Evolutionary conservation across 495 filamentous ascomycete genomes (phyloP).

Genomic region (Aspergillus nanangensis): DNA sequence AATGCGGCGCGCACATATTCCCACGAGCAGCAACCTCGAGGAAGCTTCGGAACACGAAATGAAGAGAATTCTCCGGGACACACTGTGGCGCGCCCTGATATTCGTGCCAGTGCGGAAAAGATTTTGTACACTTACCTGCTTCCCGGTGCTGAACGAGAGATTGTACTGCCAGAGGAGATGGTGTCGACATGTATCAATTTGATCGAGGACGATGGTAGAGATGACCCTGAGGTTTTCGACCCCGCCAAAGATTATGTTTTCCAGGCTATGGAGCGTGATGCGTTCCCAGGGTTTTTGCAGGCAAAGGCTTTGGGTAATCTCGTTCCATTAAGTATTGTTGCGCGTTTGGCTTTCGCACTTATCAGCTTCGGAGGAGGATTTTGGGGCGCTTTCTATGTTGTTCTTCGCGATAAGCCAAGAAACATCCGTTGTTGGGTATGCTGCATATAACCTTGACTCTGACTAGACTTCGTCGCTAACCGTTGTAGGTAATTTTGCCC

Average conservation of each 20-base stretch:
- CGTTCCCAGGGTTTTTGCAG: conserved; percentile 92
- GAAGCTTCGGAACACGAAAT: conserved; percentile 55
- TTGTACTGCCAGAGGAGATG: conserved; percentile 83
- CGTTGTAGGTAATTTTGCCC: conserved; percentile 75
- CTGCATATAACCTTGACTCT: conserved; percentile 3
- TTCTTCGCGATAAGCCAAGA: conserved; percentile 78
- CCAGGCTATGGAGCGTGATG: conserved; percentile 98
- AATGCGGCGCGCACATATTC: conserved; percentile 33
- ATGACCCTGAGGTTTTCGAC: conserved; percentile 96
- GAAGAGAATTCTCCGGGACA: conserved; percentile 75
- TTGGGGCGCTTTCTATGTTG: conserved; percentile 89
- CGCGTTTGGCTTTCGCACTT: conserved; percentile 81
- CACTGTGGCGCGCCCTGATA: conserved; percentile 78
- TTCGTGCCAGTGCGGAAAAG: conserved; percentile 91
- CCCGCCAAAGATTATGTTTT: conserved; percentile 98
- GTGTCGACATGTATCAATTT: conserved; percentile 71
- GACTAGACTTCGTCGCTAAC: conserved; percentile 12
- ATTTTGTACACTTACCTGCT: conserved; percentile 95
- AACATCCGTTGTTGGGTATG: conserved; percentile 78
- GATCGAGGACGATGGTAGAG: conserved; percentile 84
- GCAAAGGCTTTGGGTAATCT: conserved; percentile 94
- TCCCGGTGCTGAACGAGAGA: conserved; percentile 89
- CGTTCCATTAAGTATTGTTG: conserved; percentile 78
- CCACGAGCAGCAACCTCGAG: conserved; percentile 56
- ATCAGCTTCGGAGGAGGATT: conserved; percentile 84